Evolutionary conservation across 2,329 filamentous ascomycete species (phyloP), one percentile per base, ranked within the genome.

Genomic region (Hypoxylon sp.): DNA sequence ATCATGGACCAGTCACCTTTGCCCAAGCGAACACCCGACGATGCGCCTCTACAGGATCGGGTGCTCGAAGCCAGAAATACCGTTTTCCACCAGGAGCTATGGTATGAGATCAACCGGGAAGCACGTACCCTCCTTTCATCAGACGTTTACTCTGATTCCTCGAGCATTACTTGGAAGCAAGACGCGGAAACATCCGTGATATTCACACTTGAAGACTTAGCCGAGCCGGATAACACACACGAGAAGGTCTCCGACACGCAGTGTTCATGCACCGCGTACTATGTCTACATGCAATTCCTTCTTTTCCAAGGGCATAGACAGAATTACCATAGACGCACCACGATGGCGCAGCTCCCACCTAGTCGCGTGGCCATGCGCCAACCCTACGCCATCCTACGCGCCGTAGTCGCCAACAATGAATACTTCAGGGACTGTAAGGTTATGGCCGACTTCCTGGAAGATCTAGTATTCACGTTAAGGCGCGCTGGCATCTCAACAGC

Each of bases 51-150:
- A 7, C 89, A 93, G 71, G 84, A 88, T 31, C 86, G 90, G 8
- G 92, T 97, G 32, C 87, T 91, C 17, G 88, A 92, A 73, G 92
- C 93, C 2, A 87, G 93, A 62, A 92, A 96, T 78, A 93, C 92
- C 54, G 85, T 95, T 19, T 94, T 93, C 74, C 89, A 92, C 29
- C 91, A 94, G 76, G 96, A 99, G 77, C 82, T 99, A 1, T 98
- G 94, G 86, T 90, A 97, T 73, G 96, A 99, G 80, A 84, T 98
- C 66, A 90, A 91, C 57, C 87, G 93, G 17, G 96, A 99, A 80
- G 90, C 92, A 0, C 91, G 94, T 15, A 86, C 86, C 0, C 83
- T 97, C 21, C 85, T 91, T 2, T 89, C 90, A 10, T 90, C 92
- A 67, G 88, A 91, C 8, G 90, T 98, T 11, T 86, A 86, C 27